Evolutionary conservation across 306 rosid species (phyloP).

Genomic region (Nissolia schottii): DNA sequence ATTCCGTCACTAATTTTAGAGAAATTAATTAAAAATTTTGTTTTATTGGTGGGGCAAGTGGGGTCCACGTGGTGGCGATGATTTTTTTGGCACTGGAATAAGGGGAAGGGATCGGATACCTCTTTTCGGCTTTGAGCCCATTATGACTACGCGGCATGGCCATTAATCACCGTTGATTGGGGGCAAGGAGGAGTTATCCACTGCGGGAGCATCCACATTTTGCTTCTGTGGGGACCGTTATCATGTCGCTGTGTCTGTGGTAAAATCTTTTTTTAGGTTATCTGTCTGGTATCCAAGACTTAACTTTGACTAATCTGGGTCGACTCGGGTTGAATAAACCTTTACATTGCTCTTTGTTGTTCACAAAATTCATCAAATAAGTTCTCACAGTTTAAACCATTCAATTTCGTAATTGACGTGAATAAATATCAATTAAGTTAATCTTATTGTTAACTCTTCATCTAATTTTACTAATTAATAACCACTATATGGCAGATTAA

Average conservation of each 20-base stretch:
- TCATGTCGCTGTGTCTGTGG: not conserved
- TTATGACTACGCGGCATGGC: constrained; percentile 5
- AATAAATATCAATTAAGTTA: too few relatives aligned
- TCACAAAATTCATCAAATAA: too few relatives aligned
- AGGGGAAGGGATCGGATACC: constrained; percentile 29
- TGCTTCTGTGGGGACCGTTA: not conserved
- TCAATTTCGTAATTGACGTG: too few relatives aligned
- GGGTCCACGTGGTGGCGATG: constrained; percentile 18
- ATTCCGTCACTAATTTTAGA: constrained; percentile 12
- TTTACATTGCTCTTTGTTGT: too few relatives aligned
- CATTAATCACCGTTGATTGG: constrained; percentile 18
- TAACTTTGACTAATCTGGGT: too few relatives aligned
- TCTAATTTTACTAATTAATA: too few relatives aligned
- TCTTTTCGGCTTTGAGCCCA: constrained; percentile 20
- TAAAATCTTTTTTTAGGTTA: not conserved
- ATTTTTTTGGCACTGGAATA: constrained; percentile 9
- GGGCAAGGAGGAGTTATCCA: not conserved
- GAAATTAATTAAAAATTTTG: not conserved
- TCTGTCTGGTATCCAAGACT: too few relatives aligned
- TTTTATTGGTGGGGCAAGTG: not conserved
- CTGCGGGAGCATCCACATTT: constrained; percentile 8
- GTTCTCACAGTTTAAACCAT: too few relatives aligned
- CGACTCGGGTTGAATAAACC: too few relatives aligned
- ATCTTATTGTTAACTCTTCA: too few relatives aligned
- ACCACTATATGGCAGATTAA: too few relatives aligned